Base-by-base conservation (phyloP, 2,329 filamentous ascomycete species). In the Ophiostoma angusticollis region DNA sequence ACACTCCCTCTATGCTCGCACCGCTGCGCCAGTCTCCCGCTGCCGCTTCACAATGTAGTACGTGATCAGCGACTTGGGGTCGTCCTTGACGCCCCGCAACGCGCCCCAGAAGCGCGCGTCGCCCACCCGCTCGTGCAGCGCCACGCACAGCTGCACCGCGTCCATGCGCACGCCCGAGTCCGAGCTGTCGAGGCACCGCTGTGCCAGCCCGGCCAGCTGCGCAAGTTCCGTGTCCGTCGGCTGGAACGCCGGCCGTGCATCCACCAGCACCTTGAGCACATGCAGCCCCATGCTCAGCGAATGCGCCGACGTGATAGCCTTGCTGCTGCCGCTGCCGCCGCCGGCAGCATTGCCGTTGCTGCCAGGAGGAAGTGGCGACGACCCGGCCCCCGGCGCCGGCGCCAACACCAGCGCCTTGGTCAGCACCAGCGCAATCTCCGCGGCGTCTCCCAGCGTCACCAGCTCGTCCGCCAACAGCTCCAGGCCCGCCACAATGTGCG, bases 41-140 rank as follows among this genome's bases (percentile, higher is more conserved):
- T 80, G 74, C 54, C 68, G 67, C 65, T 79, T 79, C 29, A 82
- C 81, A 51, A 86, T 79, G 56, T 86, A 87, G 54, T 87, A 87
- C 9, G 80, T 86, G 50, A 87, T 77, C 44, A 87, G 57, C 48
- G 78, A 85, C 63, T 84, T 74, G 17, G 80, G 74, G 47, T 84
- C 80, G 47, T 85, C 80, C 52, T 73, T 71, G 23, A 82, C 67
- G 9, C 62, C 68, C 41, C 66, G 72, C 50, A 86, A 64, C 18
- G 69, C 68, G 24, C 68, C 69, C 82, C 82, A 89, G 54, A 87
- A 87, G 22, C 52, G 52, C 9, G 51, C 57, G 39, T 78, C 74
- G 11, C 75, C 74, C 8, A 80, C 65, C 9, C 70, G 59, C 33
- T 67, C 64, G 54, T 86, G 80, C 44, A 86, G 59, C 42, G 78